Evolutionary conservation across 2,329 filamentous ascomycete genomes (phyloP).

Genomic region (Acephala macrosclerotiorum): DNA sequence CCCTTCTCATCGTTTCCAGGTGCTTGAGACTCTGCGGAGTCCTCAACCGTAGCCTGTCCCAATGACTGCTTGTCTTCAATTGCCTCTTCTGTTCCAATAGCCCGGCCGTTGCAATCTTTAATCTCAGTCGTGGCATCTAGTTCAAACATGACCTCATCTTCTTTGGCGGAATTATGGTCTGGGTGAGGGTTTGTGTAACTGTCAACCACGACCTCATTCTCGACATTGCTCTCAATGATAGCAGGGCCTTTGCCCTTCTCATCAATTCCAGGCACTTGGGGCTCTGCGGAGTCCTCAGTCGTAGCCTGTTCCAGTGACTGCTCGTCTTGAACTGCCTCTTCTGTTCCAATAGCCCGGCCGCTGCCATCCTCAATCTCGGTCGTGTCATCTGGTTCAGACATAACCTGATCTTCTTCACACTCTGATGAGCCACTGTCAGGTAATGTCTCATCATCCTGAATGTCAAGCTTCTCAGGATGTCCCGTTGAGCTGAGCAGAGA

Average conservation of each 20-base stretch:
- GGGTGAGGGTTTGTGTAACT: background rate
- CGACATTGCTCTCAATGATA: background rate
- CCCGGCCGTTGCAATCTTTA: background rate
- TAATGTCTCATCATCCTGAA: constrained; percentile 4
- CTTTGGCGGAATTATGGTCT: background rate
- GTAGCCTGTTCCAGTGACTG: background rate
- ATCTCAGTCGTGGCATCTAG: background rate
- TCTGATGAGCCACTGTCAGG: background rate
- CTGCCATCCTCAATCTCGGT: background rate
- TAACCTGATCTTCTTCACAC: background rate
- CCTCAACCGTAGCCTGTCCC: background rate
- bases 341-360: too few relatives aligned
- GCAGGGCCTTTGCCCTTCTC: background rate
- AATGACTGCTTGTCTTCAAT: background rate
- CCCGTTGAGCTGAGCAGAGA: background rate
- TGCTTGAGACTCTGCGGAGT: background rate
- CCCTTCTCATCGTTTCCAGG: background rate
- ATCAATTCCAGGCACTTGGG: background rate
- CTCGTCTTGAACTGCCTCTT: background rate
- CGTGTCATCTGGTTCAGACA: background rate
- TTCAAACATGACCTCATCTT: background rate
- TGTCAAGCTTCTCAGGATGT: background rate
- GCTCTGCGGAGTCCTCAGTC: background rate
- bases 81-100: background rate
- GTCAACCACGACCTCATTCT: background rate